A percentile compares a stretch with the other conserved stretches of the same genome.
phyloP scores from a whole-genome alignment of 164 flowering plant species.

The Aristolochia californica region DNA sequence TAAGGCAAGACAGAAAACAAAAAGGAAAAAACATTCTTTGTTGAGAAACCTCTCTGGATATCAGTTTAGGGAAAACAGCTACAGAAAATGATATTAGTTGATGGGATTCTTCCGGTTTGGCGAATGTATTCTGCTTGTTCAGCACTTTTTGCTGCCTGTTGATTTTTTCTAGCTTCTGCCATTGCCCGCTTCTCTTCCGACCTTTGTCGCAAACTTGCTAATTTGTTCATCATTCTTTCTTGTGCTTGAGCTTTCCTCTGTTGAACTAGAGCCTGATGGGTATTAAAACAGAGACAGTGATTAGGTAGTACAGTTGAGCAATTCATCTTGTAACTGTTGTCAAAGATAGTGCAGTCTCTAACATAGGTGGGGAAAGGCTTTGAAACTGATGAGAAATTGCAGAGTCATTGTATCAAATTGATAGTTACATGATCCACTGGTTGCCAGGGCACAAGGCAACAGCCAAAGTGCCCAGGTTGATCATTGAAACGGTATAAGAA shows the following conservation, averaged over 20 bases:
- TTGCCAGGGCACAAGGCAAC: no score
- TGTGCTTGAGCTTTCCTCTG: slow-evolving; percentile 61
- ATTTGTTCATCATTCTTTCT: slow-evolving; percentile 69
- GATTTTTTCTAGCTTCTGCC: slow-evolving; percentile 52
- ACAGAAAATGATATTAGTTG: slow-evolving; percentile 41
- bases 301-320: neutral
- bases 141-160: slow-evolving; percentile 47
- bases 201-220: slow-evolving; percentile 52
- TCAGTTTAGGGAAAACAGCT: slow-evolving; percentile 34
- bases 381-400: no score
- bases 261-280: slow-evolving; percentile 54
- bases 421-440: no score
- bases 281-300: neutral
- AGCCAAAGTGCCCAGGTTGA: no score
- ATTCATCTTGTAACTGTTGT: no score
- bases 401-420: no score
- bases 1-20: neutral
- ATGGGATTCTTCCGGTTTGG: slow-evolving; percentile 59
- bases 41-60: no score
- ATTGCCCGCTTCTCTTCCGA: slow-evolving; percentile 62
- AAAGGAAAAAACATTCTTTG: neutral
- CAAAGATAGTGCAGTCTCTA: no score
- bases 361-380: no score
- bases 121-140: slow-evolving; percentile 67
- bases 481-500: no score